Conservation (phyloP, 2,329 filamentous ascomycete genomes). For the Ophiosphaerella narmari region DNA sequence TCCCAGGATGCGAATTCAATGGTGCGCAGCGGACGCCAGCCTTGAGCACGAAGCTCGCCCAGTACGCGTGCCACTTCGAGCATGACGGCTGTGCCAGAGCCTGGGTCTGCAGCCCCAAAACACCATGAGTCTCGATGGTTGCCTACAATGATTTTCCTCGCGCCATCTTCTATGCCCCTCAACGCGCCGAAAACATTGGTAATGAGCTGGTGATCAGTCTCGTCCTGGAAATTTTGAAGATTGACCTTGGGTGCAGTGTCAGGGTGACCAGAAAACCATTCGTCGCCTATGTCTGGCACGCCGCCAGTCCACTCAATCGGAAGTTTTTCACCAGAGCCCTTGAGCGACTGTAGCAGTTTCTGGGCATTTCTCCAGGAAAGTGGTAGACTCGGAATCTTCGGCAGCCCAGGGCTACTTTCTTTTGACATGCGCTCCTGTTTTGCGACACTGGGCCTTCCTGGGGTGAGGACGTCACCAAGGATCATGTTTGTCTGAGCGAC, state of each 20-base stretch:
- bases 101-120: slow-evolving; percentile 83
- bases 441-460: slow-evolving; percentile 77
- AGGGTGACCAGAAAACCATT: slow-evolving; percentile 84
- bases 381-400: slow-evolving; percentile 86
- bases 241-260: slow-evolving; percentile 74
- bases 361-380: slow-evolving; percentile 89
- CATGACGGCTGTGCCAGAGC: slow-evolving; percentile 85
- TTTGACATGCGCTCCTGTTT: slow-evolving; percentile 68
- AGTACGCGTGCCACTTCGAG: slow-evolving; percentile 87
- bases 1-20: slow-evolving; percentile 99
- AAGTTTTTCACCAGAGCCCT: slow-evolving; percentile 73
- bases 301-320: slow-evolving; percentile 75
- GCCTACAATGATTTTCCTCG: slow-evolving; percentile 85
- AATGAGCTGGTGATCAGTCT: slow-evolving; percentile 78
- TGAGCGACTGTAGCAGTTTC: slow-evolving; percentile 73
- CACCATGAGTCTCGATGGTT: slow-evolving; percentile 94
- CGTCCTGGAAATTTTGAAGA: slow-evolving; percentile 85
- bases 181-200: slow-evolving; percentile 92
- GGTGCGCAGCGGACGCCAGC: slow-evolving; percentile 90
- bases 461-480: slow-evolving; percentile 88
- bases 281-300: slow-evolving; percentile 68
- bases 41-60: slow-evolving; percentile 73
- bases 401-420: slow-evolving; percentile 72
- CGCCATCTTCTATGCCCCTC: slow-evolving; percentile 77
- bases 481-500: slow-evolving; percentile 84